Base-by-base conservation (phyloP, 2,329 filamentous ascomycete species). In the Calycina herbarum region DNA sequence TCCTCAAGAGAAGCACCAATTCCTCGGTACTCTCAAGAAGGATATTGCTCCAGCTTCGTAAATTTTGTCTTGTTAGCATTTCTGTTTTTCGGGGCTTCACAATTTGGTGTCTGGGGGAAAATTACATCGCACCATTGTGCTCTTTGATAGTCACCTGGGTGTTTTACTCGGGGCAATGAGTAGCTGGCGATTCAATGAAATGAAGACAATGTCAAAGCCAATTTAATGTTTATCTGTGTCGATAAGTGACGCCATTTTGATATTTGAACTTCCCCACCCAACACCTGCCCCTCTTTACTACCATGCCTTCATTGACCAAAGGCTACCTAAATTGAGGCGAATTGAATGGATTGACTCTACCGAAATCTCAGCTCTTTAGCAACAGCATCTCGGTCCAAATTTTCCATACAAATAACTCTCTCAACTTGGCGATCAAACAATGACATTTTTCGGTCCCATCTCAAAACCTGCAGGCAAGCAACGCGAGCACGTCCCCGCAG, bases 11-110 rank as follows among this genome's bases (percentile, higher is more conserved):
- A 99, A 99, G 93, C 92, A 91, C 85, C 89, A 93, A 81, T 95
- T 93, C 88, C 82, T 97, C 84, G 95, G 95, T 85, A 96, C 93
- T 67, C 93, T 99, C 92, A 99, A 99, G 93, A 99, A 98, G 93
- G 95, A 99, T 78, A 82, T 91, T 75, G 80, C 82, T 77, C 78
- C 82, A 77, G 77, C 80, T 77, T 79, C 82, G 76, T 87, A 85
- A 80, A 74, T 76, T 74, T 77, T 72, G 67, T 67, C 64, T 65
- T 67, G 62, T 66, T 80, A 31, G 64, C 54, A 79, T 74, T 72
- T 64, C 70, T 67, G 67, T 72, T 73, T 71, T 54, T 27, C 45
- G 45, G 48, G 70, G 71, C 64, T 73, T 72, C 64, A 57, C 64
- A 59, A 70, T 70, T 63, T 66, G 74, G 73, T 74, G 72, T 72